Evolutionary conservation across 345 rosid species (phyloP).

Genomic region (Corchorus capsularis): DNA sequence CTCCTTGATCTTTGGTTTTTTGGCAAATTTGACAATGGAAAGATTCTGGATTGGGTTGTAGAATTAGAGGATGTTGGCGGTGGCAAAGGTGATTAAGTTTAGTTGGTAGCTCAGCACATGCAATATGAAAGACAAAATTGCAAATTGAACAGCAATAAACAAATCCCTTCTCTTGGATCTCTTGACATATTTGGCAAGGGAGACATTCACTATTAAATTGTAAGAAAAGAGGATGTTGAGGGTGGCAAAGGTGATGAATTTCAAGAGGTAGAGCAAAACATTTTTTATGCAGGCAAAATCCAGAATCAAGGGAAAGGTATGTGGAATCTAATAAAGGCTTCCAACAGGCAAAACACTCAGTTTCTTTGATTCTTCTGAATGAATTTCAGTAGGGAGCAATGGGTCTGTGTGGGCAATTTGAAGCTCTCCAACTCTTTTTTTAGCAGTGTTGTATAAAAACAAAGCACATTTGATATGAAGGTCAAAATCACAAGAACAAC

Average conservation of each 20-base stretch:
- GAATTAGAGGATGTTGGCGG: no score
- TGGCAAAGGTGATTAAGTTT: no score
- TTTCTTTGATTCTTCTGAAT: background rate
- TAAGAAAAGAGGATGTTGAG: background rate
- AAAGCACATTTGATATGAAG: background rate
- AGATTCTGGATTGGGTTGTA: no score
- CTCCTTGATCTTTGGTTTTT: no score
- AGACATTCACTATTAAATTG: no score
- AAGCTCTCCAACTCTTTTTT: background rate
- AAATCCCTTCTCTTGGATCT: background rate
- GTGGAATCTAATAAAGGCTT: background rate
- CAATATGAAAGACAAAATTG: background rate
- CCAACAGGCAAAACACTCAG: background rate
- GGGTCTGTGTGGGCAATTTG: background rate
- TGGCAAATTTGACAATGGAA: no score
- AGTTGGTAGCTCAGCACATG: background rate
- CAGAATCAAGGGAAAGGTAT: background rate
- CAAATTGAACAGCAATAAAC: background rate
- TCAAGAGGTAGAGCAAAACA: background rate
- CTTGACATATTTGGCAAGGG: background rate
- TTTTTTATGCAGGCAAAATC: background rate
- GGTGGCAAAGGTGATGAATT: background rate
- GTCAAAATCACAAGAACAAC: background rate
- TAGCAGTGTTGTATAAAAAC: background rate
- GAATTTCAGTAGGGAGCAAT: background rate